Conservation (phyloP, 371 early-diverging fungal species). For the Conidiobolus incongruus region DNA sequence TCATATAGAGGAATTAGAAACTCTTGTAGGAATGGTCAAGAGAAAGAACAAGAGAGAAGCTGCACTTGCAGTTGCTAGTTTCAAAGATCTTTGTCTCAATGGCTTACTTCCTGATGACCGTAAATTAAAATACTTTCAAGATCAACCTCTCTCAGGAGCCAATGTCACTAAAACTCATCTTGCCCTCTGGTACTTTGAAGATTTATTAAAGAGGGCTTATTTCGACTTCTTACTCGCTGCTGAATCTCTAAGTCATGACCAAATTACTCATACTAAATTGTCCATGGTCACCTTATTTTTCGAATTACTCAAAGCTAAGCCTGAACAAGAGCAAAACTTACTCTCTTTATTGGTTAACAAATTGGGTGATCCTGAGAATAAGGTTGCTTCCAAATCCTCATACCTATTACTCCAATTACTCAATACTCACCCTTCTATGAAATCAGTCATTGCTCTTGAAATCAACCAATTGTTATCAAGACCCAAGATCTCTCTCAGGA, state of each 20-base stretch:
- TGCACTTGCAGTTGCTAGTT: constrained; percentile 56
- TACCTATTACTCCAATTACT: constrained; percentile 50
- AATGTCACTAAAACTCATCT: constrained; percentile 42
- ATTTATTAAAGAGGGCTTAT: constrained; percentile 68
- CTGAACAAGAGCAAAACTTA: constrained; percentile 89
- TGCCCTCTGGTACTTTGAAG: constrained; percentile 81
- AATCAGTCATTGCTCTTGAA: constrained; percentile 59
- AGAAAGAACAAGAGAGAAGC: constrained; percentile 80
- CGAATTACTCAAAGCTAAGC: constrained; percentile 58
- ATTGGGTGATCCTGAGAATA: constrained; percentile 76
- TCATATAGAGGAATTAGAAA: constrained; percentile 45
- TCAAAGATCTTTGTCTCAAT: constrained; percentile 73
- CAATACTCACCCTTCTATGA: constrained; percentile 67
- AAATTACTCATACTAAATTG: constrained; percentile 54
- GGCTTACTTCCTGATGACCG: constrained; percentile 57
- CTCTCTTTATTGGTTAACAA: constrained; percentile 81
- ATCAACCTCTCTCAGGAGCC: constrained; percentile 43
- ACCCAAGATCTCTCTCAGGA: constrained; percentile 37
- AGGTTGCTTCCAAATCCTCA: constrained; percentile 64
- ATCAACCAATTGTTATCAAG: constrained; percentile 65
- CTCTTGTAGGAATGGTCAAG: constrained; percentile 60
- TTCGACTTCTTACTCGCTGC: constrained; percentile 65
- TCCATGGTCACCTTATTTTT: constrained; percentile 46
- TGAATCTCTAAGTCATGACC: constrained; percentile 43
- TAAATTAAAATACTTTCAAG: constrained; percentile 69